Base-by-base conservation (phyloP, 169 alveolate species). In the Eimeria tenella region DNA sequence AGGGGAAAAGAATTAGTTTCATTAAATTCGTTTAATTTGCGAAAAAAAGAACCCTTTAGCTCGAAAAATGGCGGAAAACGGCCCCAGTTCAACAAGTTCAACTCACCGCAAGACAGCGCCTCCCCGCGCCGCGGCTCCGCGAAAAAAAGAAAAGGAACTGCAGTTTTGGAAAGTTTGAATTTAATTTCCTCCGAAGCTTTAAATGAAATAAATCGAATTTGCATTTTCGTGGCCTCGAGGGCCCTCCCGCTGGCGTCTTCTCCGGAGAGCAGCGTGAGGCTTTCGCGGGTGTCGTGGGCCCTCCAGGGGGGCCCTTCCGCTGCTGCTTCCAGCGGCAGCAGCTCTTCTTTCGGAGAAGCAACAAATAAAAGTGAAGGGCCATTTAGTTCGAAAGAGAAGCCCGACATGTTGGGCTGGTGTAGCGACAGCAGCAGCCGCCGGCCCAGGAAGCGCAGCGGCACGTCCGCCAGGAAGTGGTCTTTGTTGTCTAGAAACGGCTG, bases 401-500 rank as follows among this genome's bases (percentile, higher is more conserved):
- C 4, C 3, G 62, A 81, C 23, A 65, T 50, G 60, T 60, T 23
- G 19, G 93, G 93, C 4, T 86, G 82, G 10, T 81, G 21, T 42
- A 50, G 65, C 17, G 97, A 94, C n/a, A 94, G 92, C 55, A 97
- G 77, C 92, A 96, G 55, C 88, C 94, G 95, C 53, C 95, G 62
- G 10, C 96, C 97, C 17, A 94, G 77, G 50, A 94, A 96, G 82
- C 92, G 95, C 70, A 90, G 95, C 7, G 98, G 95, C 42, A 97
- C 56, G 74, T 95, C 95, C 25, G 93, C 95, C 42, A 97, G 56
- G 62, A 95, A 92, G 94, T 95, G 88, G 56, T 62, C 70, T 55
- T 52, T 82, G 31, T 93, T 96, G 71, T 96, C 96, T 77, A 90
- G 73, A 71, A 88, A 96, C 0, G 96, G 96, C 2, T 58, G 56